Conservation (phyloP, 768 basidiomycete species). For the Pulveroboletus ravenelii region DNA sequence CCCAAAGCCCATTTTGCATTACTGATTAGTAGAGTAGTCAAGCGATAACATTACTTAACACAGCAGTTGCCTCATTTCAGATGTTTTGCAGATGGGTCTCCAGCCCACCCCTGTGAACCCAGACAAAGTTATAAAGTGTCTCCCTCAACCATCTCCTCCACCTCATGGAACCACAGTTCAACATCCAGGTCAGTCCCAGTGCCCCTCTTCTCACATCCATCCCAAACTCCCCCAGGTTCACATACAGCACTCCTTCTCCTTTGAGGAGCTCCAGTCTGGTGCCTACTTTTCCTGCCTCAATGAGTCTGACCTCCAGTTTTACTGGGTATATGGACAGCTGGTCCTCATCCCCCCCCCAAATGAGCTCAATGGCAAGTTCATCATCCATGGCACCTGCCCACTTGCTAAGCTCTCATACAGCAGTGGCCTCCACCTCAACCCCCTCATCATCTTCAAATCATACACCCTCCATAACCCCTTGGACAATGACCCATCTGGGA, state of each 20-base stretch:
- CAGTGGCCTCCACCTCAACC: constrained; percentile 4
- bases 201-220: too few species aligned
- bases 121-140: constrained; percentile 32
- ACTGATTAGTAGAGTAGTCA: too few species aligned
- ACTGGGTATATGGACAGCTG: constrained; percentile 29
- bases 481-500: too few species aligned
- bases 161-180: constrained; percentile 19
- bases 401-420: constrained; percentile 2
- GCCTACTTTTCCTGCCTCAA: constrained; percentile 27
- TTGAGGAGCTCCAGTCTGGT: constrained; percentile 33
- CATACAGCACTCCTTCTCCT: constrained; percentile 30
- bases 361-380: constrained; percentile 17
- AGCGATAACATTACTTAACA: too few species aligned
- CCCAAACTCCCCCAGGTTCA: constrained; percentile 18
- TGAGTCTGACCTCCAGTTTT: constrained; percentile 32
- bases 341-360: constrained; percentile 27
- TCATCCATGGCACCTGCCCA: constrained; percentile 8
- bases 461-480: constrained; percentile 28
- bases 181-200: constrained; percentile 18
- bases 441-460: constrained; percentile 19
- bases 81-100: too few species aligned
- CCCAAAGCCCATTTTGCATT: too few species aligned
- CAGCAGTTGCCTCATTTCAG: too few species aligned
- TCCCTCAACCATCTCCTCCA: too few species aligned
- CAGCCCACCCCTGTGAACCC: background rate